Conservation (phyloP, 2,329 filamentous ascomycete genomes). For the Xylariaceae sp. region DNA sequence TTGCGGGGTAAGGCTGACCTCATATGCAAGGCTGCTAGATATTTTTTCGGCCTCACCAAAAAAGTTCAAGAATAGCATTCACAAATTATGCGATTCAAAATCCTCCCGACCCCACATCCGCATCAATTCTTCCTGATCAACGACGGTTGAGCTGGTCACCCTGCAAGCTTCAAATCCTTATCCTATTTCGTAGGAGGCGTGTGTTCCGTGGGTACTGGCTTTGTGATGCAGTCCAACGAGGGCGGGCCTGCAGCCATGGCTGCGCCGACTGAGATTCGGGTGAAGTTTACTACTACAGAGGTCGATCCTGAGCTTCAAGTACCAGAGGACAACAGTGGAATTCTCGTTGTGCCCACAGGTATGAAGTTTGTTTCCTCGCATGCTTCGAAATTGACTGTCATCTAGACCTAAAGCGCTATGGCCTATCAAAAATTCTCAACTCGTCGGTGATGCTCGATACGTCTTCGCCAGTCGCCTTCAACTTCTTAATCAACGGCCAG, state of each 20-base stretch:
- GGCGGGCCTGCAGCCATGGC: constrained; percentile 23
- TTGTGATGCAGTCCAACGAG: constrained; percentile 24
- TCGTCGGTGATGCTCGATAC: constrained; percentile 70
- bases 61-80: constrained; percentile 13
- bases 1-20: constrained; percentile 29
- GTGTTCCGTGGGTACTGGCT: background rate
- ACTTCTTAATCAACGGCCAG: constrained; percentile 92
- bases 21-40: constrained; percentile 11
- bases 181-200: background rate
- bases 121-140: no score
- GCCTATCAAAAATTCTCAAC: constrained; percentile 67
- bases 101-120: no score
- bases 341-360: constrained; percentile 63
- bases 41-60: constrained; percentile 12
- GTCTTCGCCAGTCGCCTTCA: constrained; percentile 70
- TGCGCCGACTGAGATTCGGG: constrained; percentile 55
- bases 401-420: constrained; percentile 67
- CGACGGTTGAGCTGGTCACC: no score
- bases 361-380: constrained; percentile 15
- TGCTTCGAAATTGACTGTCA: constrained; percentile 6
- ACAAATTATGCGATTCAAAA: constrained; percentile 3
- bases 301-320: constrained; percentile 53
- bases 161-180: background rate
- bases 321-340: constrained; percentile 55
- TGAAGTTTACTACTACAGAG: constrained; percentile 65